These are phyloP conservation scores for Corymbia maculata DNA, from an alignment of 345 rosid species.

Conservation along the genomic window DNA sequence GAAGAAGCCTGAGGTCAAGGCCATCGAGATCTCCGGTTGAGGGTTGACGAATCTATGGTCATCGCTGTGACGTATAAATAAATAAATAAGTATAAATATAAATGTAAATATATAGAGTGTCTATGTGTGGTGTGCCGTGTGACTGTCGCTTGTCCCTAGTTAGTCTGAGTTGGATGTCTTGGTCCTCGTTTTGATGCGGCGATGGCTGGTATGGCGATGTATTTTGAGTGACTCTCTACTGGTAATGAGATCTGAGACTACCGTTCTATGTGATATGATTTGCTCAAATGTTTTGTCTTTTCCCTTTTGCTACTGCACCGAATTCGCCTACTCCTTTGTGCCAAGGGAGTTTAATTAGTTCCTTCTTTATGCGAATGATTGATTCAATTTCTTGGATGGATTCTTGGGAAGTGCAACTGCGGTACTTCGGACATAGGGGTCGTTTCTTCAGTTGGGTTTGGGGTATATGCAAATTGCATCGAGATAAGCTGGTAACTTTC, in stretches of 20 bases:
- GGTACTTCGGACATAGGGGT: not conserved
- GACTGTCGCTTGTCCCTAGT: not conserved
- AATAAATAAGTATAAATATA: too few species aligned
- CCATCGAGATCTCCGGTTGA: constrained; percentile 7
- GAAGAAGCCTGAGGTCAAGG: constrained; percentile 11
- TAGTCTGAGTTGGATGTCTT: not conserved
- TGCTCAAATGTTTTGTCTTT: not conserved
- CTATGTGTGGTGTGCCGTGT: not conserved
- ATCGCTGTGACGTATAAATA: too few species aligned
- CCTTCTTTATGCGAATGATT: not conserved
- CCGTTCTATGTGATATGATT: not conserved
- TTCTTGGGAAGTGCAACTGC: not conserved
- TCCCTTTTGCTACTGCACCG: not conserved
- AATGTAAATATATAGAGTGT: too few species aligned
- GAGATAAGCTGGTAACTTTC: not conserved
- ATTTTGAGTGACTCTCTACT: not conserved
- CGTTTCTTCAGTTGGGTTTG: not conserved
- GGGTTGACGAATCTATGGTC: not conserved
- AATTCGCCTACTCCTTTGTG: not conserved
- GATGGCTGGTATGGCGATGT: not conserved
- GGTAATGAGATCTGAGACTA: not conserved
- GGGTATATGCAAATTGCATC: not conserved
- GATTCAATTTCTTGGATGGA: not conserved
- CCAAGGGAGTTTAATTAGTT: not conserved
- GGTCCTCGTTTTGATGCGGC: not conserved